phyloP scores from a whole-genome alignment of 352 stramenopile species.

The Phytophthora constricta region DNA sequence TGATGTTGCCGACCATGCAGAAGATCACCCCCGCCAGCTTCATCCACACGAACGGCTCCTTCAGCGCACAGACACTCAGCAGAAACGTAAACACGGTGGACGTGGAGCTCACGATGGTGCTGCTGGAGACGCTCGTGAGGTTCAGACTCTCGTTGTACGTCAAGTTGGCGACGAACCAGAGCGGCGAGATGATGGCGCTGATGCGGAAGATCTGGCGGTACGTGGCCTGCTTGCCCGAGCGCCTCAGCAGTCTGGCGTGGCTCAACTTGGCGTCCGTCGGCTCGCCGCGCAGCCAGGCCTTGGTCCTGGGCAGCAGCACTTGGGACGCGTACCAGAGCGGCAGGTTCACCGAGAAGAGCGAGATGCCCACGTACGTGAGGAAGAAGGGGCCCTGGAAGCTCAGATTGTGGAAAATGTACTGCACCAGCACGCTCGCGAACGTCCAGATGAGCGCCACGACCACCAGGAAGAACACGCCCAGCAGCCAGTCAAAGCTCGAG shows the following conservation, averaged over 20 bases:
- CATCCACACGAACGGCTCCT: slow-evolving; percentile 82
- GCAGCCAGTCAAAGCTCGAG: slow-evolving; percentile 67
- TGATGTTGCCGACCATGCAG: slow-evolving; percentile 88
- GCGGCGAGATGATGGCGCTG: slow-evolving; percentile 83
- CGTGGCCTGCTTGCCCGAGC: slow-evolving; percentile 39
- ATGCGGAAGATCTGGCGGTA: slow-evolving; percentile 54
- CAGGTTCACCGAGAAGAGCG: slow-evolving; percentile 86
- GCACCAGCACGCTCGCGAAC: slow-evolving; percentile 85
- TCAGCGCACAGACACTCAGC: slow-evolving; percentile 80
- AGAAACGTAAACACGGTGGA: slow-evolving; percentile 95
- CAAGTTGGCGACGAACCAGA: slow-evolving; percentile 96
- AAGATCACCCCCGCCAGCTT: slow-evolving; percentile 88
- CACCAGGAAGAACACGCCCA: slow-evolving; percentile 77
- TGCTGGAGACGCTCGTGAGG: slow-evolving; percentile 94
- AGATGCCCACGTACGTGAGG: slow-evolving; percentile 89
- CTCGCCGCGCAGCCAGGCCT: slow-evolving; percentile 45
- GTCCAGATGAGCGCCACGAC: slow-evolving; percentile 86
- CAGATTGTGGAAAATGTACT: slow-evolving; percentile 91
- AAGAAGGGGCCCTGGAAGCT: slow-evolving; percentile 90
- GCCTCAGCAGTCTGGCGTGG: slow-evolving; percentile 40
- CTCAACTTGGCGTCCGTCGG: slow-evolving; percentile 50
- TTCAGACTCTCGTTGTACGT: slow-evolving; percentile 93
- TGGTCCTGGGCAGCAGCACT: slow-evolving; percentile 47
- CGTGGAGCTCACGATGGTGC: slow-evolving; percentile 94
- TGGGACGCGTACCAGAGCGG: slow-evolving; percentile 77